Conservation (phyloP, 768 basidiomycete species). For the Pisolithus marmoratus region DNA sequence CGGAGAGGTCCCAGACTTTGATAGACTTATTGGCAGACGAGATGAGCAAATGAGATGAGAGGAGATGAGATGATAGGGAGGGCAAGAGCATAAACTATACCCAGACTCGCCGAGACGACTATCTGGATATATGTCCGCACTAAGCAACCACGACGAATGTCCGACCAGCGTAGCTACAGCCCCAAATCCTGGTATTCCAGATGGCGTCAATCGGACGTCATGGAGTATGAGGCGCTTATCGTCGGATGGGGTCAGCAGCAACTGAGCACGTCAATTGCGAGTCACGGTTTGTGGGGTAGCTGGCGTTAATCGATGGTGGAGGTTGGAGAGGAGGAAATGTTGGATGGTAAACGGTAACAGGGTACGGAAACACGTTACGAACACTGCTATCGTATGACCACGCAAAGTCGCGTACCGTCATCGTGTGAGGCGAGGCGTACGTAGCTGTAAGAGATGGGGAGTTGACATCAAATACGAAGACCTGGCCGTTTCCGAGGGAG, state of each 20-base stretch:
- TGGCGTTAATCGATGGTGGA: too few species aligned
- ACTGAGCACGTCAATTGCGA: slow-evolving; percentile 40
- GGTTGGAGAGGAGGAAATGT: too few species aligned
- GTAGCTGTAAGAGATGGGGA: slow-evolving; percentile 58
- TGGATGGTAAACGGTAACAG: too few species aligned
- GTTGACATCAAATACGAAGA: slow-evolving; percentile 80
- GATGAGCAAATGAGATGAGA: too few species aligned
- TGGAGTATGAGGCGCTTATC: slow-evolving; percentile 89
- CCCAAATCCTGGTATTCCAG: slow-evolving; percentile 57
- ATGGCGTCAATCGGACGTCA: slow-evolving; percentile 71
- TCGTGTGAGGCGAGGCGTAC: slow-evolving; percentile 85
- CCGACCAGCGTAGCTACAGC: slow-evolving; percentile 83
- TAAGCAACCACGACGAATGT: slow-evolving; percentile 89
- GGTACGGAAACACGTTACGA: too few species aligned
- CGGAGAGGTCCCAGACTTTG: slow-evolving; percentile 81
- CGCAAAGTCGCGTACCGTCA: slow-evolving; percentile 78
- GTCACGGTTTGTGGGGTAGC: background rate
- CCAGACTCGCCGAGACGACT: slow-evolving; percentile 75
- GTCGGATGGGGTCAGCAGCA: slow-evolving; percentile 86
- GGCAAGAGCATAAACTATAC: slow-evolving; percentile 35
- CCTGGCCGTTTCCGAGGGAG: too few species aligned
- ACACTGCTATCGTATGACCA: slow-evolving; percentile 92
- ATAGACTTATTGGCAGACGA: slow-evolving; percentile 76
- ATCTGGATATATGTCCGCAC: slow-evolving; percentile 77
- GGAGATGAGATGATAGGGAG: background rate